Base-by-base conservation (phyloP, 345 rosid genomes). In the Salix brachista region DNA sequence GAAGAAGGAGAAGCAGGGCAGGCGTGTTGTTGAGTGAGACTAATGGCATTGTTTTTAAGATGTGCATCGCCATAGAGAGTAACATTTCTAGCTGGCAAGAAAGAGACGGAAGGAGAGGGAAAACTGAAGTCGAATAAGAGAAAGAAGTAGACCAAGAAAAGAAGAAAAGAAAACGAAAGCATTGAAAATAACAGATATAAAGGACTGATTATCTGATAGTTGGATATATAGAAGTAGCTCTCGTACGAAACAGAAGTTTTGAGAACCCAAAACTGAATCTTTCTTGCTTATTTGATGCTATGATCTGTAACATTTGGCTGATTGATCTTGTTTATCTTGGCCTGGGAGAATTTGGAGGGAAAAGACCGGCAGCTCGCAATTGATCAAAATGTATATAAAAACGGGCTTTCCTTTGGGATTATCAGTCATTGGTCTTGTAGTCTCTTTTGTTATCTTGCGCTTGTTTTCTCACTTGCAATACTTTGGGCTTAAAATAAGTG, bases 11-110 rank as follows among this genome's bases (percentile, higher is more conserved):
- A 68, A 44, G 76, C 26, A 25, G 74, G 80, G 80, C 89, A 87
- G 18, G 77, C 12, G 70, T 73, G 81, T 66, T 87, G 86, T 79
- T 88, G 90, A 48, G 97, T 91, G 84, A 93, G 94, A 72, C 85
- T 79, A 66, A 93, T 84, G 78, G 88, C 88, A 41, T 80, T 73
- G 85, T 84, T 83, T 6, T 83, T 78, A 42, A 84, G 80, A 79
- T 78, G 80, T n/a, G 98, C 97, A 13, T 88, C 90, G 19, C 91
- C 95, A 73, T 85, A 91, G 75, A 93, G 89, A 13, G 93, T 87
- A 75, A 93, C 65, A 74, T 91, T 93, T 60, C 71, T 84, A 5
- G 82, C 72, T 14, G 87, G 77, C 77, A 82, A 72, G 79, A 78
- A 70, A n/a, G 85, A 76, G 75, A 13, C 65, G 60, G 90, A 80